Percentiles rank a stretch among this genome's conserved stretches.
Evolutionary conservation across 2,329 filamentous ascomycete genomes (phyloP).

Genomic region (Ophiostoma perfectum): DNA sequence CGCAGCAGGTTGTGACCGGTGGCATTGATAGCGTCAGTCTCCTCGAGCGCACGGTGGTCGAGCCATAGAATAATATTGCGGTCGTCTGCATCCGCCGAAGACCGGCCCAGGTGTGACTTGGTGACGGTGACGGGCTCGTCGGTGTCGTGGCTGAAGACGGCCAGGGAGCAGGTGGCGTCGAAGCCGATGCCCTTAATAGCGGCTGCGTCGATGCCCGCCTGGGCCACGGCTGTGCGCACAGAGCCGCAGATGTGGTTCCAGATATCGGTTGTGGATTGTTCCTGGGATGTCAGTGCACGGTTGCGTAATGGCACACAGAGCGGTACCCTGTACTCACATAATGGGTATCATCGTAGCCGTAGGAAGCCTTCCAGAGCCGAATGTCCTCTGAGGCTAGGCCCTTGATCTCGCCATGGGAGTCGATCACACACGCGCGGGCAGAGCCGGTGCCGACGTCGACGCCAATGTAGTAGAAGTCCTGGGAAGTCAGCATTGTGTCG

Average conservation of each 20-base stretch:
- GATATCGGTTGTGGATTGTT: slow-evolving; percentile 97
- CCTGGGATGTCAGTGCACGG: slow-evolving; percentile 41
- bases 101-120: slow-evolving; percentile 62
- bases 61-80: slow-evolving; percentile 97
- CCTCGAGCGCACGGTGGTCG: slow-evolving; percentile 84
- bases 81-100: slow-evolving; percentile 63
- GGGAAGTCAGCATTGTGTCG: neutral
- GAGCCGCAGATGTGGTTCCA: slow-evolving; percentile 92
- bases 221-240: slow-evolving; percentile 73
- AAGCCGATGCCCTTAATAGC: slow-evolving; percentile 89
- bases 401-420: slow-evolving; percentile 82
- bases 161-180: slow-evolving; percentile 95
- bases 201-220: slow-evolving; percentile 70
- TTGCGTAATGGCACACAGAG: neutral
- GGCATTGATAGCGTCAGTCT: slow-evolving; percentile 88
- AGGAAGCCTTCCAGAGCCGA: slow-evolving; percentile 72
- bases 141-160: slow-evolving; percentile 83
- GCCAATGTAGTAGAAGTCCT: slow-evolving; percentile 64
- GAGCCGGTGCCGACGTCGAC: slow-evolving; percentile 96
- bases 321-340: slow-evolving; percentile 50
- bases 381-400: slow-evolving; percentile 69
- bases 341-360: slow-evolving; percentile 49
- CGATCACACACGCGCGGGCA: slow-evolving; percentile 92
- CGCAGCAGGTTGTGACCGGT: slow-evolving; percentile 88
- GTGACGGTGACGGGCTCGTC: slow-evolving; percentile 90